Base-by-base conservation (phyloP, 2,329 filamentous ascomycete species). In the Aaosphaeria pasadenensis region DNA sequence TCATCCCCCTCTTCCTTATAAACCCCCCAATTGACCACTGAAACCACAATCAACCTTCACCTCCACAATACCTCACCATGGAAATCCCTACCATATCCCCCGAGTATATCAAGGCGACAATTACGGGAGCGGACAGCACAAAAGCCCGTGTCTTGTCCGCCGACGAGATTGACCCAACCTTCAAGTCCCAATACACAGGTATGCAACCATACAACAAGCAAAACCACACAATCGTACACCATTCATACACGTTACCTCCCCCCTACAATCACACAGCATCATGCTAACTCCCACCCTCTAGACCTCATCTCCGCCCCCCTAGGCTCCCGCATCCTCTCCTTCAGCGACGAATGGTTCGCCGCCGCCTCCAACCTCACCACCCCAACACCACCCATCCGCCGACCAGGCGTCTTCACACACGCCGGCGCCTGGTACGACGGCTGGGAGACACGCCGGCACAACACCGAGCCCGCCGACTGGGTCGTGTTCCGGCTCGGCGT, bases 381-480 rank as follows among this genome's bases (percentile, higher is more conserved):
- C 0, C 79, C 80, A 1, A 78, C 76, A 1, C 69, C 79, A 1
- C 78, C 81, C 3, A 71, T 84, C 55, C 77, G 77, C 54, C 78
- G 77, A 48, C 77, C 79, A 0, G 81, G 81, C 44, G 74, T 81
- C 58, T 84, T 83, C 67, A 74, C 79, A 38, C 77, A 82, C 62
- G 76, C 80, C 4, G 82, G 82, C 48, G 81, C 80, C 42, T 85
- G 82, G 81, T 85, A 83, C 60, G 81, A 85, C 61, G 82, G 82
- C 13, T 85, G 82, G 82, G 82, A 85, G 55, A 84, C 82, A 5
- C 73, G 82, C 5, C 73, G 82, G 29, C 82, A 85, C 68, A 85
- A 85, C 60, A 66, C 74, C 0, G 73, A 75, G 36, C 73, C 76
- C 7, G 81, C 76, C 52, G 82, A 85, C 66, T 85, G 79, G 78